A percentile compares a stretch with the other conserved stretches of the same genome.
Conservation (phyloP, 345 rosid species). For the Euphorbia pulcherrima region DNA sequence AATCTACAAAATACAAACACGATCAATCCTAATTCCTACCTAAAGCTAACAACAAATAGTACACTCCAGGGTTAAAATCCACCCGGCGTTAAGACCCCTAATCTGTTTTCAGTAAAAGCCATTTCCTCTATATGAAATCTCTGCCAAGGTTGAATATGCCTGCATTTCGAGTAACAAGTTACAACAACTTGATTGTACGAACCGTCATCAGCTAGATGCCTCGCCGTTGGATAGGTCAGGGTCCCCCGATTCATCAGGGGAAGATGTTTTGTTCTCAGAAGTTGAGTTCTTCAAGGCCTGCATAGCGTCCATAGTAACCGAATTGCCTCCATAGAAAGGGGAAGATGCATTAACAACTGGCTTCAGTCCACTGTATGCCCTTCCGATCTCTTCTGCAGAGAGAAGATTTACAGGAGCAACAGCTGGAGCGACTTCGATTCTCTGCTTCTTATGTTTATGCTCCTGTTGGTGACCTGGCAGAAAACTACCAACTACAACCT, state of each 20-base stretch:
- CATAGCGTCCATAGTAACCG: conserved; percentile 31
- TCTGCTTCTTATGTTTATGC: conserved; percentile 65
- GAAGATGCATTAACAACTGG: conserved; percentile 32
- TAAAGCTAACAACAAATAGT: conserved; percentile 21
- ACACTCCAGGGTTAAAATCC: conserved; percentile 24
- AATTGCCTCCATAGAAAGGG: conserved; percentile 22
- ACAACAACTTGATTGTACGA: conserved; percentile 10
- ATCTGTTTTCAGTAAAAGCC: conserved; percentile 19
- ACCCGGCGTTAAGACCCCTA: conserved; percentile 23
- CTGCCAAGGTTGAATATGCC: conserved; percentile 19
- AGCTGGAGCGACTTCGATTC: conserved; percentile 36
- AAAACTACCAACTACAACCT: conserved; percentile 83
- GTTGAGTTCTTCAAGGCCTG: conserved; percentile 38
- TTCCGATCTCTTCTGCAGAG: conserved; percentile 37
- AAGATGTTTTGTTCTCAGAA: conserved; percentile 37
- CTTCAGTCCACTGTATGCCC: conserved; percentile 36
- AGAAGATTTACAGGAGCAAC: conserved; percentile 23
- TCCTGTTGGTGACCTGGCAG: conserved; percentile 66
- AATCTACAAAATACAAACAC: conserved; percentile 27
- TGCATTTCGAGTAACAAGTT: conserved; percentile 17
- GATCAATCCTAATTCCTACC: conserved; percentile 33
- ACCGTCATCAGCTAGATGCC: conserved; percentile 42
- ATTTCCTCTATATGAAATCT: conserved; percentile 13
- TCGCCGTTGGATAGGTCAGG: conserved; percentile 49
- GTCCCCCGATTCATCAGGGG: conserved; percentile 47